phyloP scores from a whole-genome alignment of 2,329 filamentous ascomycete species.

The Cladosporium sp. region DNA sequence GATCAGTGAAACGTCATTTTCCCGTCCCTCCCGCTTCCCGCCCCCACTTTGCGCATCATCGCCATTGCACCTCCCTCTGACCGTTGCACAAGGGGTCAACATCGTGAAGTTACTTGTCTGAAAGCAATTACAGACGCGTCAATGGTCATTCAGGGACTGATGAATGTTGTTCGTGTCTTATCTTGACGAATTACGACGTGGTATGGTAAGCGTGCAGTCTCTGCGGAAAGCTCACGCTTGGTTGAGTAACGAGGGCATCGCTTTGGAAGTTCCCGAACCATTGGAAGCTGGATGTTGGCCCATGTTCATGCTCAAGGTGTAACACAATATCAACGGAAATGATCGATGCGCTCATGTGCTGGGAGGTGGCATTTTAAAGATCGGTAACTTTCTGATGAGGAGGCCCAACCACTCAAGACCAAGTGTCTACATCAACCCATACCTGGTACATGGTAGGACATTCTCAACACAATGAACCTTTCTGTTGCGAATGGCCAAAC shows the following conservation, averaged over 20 bases:
- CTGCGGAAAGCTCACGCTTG: too few species aligned
- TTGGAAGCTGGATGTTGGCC: not conserved
- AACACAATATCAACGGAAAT: too few species aligned
- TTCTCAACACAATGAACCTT: not conserved
- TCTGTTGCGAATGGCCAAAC: not conserved
- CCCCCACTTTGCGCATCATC: not conserved
- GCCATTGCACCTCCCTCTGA: not conserved
- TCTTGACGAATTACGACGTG: not conserved
- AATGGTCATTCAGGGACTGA: not conserved
- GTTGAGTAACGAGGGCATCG: not conserved
- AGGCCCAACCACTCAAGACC: not conserved
- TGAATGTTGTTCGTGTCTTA: not conserved
- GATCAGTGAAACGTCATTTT: not conserved
- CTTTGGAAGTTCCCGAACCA: not conserved
- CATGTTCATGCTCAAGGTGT: too few species aligned
- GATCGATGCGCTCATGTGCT: not conserved
- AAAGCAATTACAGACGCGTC: slow-evolving; percentile 14
- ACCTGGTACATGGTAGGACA: not conserved
- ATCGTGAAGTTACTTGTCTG: not conserved
- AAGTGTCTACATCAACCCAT: not conserved
- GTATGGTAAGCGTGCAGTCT: not conserved
- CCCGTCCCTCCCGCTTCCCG: not conserved
- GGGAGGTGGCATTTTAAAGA: not conserved
- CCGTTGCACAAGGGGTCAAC: slow-evolving; percentile 1
- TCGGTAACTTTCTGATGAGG: not conserved